Percentiles rank a stretch among this genome's conserved stretches.
Conservation (phyloP, 345 rosid species). For the Jatropha curcas region DNA sequence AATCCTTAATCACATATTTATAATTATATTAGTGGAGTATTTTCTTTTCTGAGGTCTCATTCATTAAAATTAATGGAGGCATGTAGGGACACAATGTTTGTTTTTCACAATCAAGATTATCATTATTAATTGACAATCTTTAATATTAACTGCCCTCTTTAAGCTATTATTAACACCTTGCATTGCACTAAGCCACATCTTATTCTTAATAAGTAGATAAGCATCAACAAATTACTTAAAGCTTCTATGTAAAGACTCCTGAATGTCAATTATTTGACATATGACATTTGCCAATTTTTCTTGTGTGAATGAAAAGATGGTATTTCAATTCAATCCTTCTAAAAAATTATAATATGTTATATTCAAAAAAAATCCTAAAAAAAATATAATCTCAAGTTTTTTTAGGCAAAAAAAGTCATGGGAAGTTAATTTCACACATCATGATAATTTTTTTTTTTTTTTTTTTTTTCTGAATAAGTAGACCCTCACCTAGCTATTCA, state of each 20-base stretch:
- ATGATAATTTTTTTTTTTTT: too few species aligned
- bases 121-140: neutral
- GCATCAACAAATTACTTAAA: neutral
- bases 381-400: too few species aligned
- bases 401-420: too few species aligned
- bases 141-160: neutral
- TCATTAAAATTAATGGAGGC: neutral
- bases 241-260: neutral
- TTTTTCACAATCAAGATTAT: constrained; percentile 3
- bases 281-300: too few species aligned
- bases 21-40: too few species aligned
- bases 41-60: neutral
- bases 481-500: too few species aligned
- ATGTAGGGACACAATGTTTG: constrained; percentile 22
- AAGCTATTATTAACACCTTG: constrained; percentile 7
- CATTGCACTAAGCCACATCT: neutral
- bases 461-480: too few species aligned
- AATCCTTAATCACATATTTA: neutral
- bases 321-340: too few species aligned
- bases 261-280: neutral
- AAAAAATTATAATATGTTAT: too few species aligned
- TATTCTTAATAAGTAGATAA: neutral
- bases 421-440: too few species aligned
- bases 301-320: too few species aligned
- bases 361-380: too few species aligned